Conservation (phyloP, 208 protist genomes). For the Spongospora subterranea region DNA sequence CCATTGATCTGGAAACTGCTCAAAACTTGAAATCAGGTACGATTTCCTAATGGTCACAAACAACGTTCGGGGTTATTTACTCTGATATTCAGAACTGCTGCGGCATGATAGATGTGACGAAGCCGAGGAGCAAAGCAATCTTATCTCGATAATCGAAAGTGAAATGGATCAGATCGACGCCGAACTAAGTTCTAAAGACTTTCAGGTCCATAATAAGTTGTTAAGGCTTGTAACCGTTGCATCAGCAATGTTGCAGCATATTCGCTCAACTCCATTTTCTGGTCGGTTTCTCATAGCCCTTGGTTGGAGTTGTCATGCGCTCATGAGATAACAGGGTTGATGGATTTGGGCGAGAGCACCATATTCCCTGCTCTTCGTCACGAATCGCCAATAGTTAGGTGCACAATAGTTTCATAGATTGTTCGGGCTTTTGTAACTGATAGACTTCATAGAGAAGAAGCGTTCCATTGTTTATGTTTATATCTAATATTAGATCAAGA, state of each 20-base stretch:
- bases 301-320: background rate
- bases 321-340: background rate
- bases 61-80: background rate
- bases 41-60: background rate
- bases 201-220: background rate
- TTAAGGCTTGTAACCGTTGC: background rate
- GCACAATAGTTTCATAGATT: background rate
- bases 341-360: background rate
- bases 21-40: background rate
- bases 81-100: background rate
- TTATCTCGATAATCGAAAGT: slow-evolving; percentile 16
- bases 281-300: background rate
- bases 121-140: background rate
- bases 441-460: background rate
- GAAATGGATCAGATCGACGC: slow-evolving; percentile 35
- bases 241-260: background rate
- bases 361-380: background rate
- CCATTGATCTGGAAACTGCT: background rate
- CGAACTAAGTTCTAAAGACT: background rate
- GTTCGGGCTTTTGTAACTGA: background rate
- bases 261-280: slow-evolving; percentile 24
- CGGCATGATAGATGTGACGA: background rate
- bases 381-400: background rate
- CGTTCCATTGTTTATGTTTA: slow-evolving; percentile 8
- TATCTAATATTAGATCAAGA: background rate